Base-by-base conservation (phyloP, 257 asterid species). In the Solanum pinnatisectum region DNA sequence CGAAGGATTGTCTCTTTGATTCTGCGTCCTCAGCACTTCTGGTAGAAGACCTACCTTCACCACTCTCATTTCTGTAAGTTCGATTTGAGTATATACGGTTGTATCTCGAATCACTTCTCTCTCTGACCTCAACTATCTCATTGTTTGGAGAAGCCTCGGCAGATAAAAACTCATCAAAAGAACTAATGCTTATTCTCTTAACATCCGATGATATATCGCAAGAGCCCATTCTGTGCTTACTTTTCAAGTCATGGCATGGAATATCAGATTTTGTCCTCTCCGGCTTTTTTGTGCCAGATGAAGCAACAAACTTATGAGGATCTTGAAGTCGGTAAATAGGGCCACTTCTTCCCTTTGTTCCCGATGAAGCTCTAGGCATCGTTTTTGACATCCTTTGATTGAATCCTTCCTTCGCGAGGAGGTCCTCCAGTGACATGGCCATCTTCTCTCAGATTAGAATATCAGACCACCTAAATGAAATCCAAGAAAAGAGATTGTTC, bases 391-490 rank as follows among this genome's bases (percentile, higher is more conserved):
- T 94, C 83, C 94, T 89, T 49, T 94, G 88, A 79, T 88, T 91
- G 30, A 96, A 95, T 52, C 98, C 98, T 93, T 96, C 98, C 88
- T 92, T 90, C 2, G 94, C 88, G 65, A 94, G 87, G 91, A 95
- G 96, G 83, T 95, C 95, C 91, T 94, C 98, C 90, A 95, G 86
- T 77, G 98, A 96, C 97, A 91, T 95, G 77, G 94, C 93, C 96
- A 95, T 94, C 85, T 83, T 63, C 70, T 18, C 70, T 81, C 68
- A 49, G 85, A 81, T 81, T 81, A 81, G 42, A 49, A 18, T 82
- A 82, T 81, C 44, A 46, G 15, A 49, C 18, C 42, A 49, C 85
- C 85, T 82, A 32, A 81, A 82, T 4, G 83, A 82, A 72, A 67
- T 83, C 83, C 86, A 68, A 32, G 52, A 86, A 70, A 86, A 79